Evolutionary conservation across 2,329 filamentous ascomycete genomes (phyloP).

Genomic region (Sclerotinia sclerotiorum): DNA sequence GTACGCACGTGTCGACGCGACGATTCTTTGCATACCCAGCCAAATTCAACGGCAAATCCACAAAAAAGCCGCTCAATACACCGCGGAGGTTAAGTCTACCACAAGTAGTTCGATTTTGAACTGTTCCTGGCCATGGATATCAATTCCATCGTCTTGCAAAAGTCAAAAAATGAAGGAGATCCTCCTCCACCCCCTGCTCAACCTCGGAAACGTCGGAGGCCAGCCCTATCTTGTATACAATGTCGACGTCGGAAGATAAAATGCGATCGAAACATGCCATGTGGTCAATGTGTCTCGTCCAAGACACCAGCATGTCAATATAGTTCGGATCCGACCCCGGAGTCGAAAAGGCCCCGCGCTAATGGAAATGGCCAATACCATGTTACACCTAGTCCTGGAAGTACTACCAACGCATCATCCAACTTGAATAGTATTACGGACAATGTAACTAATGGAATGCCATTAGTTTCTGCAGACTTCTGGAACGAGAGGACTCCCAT

Average conservation of each 20-base stretch:
- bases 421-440: not conserved
- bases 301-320: constrained; percentile 20
- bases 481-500: not conserved
- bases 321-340: constrained; percentile 13
- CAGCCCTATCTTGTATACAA: constrained; percentile 46
- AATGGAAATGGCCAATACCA: constrained; percentile 12
- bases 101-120: not conserved
- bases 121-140: constrained; percentile 13
- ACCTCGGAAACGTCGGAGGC: constrained; percentile 36
- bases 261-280: constrained; percentile 24
- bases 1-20: not conserved
- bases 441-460: not conserved
- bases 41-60: not conserved
- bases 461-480: not conserved
- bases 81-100: not conserved
- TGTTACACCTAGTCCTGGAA: constrained; percentile 7
- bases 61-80: not conserved
- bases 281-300: constrained; percentile 21
- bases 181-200: constrained; percentile 14
- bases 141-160: constrained; percentile 21
- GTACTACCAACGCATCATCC: not conserved
- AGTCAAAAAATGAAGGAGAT: not conserved
- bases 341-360: constrained; percentile 5
- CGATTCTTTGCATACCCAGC: not conserved
- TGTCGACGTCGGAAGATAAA: constrained; percentile 41